Evolutionary conservation across 2,329 filamentous ascomycete genomes (phyloP).

Genomic region (Dothistroma pini): DNA sequence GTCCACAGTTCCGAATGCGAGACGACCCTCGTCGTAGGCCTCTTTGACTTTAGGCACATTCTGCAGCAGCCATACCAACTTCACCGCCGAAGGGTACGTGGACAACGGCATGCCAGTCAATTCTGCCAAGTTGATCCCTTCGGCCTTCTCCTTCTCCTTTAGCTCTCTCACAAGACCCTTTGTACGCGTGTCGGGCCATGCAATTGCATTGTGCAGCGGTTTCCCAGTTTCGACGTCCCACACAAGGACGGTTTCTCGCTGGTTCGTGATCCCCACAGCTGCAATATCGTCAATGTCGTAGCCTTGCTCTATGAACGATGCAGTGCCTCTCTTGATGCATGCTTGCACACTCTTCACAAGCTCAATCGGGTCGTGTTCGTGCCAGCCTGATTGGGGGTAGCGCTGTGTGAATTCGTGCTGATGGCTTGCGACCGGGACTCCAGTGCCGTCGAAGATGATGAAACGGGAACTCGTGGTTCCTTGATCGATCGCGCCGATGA

Average conservation of each 20-base stretch:
- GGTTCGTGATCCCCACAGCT: slow-evolving; percentile 81
- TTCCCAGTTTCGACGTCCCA: slow-evolving; percentile 81
- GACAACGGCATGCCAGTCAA: slow-evolving; percentile 79
- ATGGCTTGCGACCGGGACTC: slow-evolving; percentile 74
- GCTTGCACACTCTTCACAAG: slow-evolving; percentile 70
- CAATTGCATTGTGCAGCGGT: slow-evolving; percentile 77
- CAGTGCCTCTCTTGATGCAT: slow-evolving; percentile 74
- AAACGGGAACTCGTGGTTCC: slow-evolving; percentile 88
- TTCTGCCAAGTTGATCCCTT: slow-evolving; percentile 56
- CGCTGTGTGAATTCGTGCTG: slow-evolving; percentile 84
- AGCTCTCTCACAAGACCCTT: slow-evolving; percentile 72
- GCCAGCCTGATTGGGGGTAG: slow-evolving; percentile 84
- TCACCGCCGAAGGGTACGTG: slow-evolving; percentile 83
- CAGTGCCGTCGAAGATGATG: slow-evolving; percentile 79
- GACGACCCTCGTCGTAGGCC: slow-evolving; percentile 71
- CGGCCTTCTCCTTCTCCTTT: slow-evolving; percentile 63
- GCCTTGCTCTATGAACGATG: slow-evolving; percentile 65
- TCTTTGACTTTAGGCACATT: slow-evolving; percentile 66
- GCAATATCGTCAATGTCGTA: slow-evolving; percentile 66
- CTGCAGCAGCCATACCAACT: slow-evolving; percentile 78
- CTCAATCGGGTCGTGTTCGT: slow-evolving; percentile 80
- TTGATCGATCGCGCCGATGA: slow-evolving; percentile 84
- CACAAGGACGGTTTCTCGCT: slow-evolving; percentile 81
- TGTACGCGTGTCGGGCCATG: slow-evolving; percentile 86
- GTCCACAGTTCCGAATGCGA: slow-evolving; percentile 88